Percentiles rank a stretch among this genome's conserved stretches.
These are phyloP conservation scores for Trichoderma koningii DNA, from an alignment of 2,329 filamentous ascomycete species.

Conservation along the genomic window DNA sequence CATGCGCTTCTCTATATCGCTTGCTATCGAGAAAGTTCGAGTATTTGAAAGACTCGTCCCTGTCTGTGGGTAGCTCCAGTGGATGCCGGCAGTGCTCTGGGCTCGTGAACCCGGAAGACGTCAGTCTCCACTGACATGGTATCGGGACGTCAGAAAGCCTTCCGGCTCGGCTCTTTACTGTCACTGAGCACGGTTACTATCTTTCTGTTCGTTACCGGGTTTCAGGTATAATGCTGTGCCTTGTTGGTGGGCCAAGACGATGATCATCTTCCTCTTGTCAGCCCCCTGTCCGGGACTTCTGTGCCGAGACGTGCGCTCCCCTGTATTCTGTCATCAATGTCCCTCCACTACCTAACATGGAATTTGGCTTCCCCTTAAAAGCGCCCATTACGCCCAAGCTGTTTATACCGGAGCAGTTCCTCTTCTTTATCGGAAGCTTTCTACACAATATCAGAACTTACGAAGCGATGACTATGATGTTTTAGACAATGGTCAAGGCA, in stretches of 20 bases:
- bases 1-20: too few species aligned
- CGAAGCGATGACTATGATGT: too few species aligned
- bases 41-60: too few species aligned
- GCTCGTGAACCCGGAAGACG: background rate
- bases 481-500: too few species aligned
- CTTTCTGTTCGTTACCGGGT: background rate
- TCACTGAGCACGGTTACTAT: background rate
- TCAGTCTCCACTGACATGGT: background rate
- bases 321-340: background rate
- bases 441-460: too few species aligned
- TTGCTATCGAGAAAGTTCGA: too few species aligned
- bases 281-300: background rate
- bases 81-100: background rate
- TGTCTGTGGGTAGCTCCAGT: background rate
- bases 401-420: too few species aligned
- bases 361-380: too few species aligned
- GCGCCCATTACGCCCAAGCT: too few species aligned
- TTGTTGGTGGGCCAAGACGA: background rate
- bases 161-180: background rate
- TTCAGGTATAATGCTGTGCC: background rate
- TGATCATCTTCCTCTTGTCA: slow-evolving; percentile 1
- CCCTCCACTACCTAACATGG: background rate
- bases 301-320: background rate
- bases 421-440: background rate
- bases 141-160: background rate